Evolutionary conservation across 345 rosid species (phyloP), one percentile per base, ranked within the genome.

Genomic region (Citrus medica): DNA sequence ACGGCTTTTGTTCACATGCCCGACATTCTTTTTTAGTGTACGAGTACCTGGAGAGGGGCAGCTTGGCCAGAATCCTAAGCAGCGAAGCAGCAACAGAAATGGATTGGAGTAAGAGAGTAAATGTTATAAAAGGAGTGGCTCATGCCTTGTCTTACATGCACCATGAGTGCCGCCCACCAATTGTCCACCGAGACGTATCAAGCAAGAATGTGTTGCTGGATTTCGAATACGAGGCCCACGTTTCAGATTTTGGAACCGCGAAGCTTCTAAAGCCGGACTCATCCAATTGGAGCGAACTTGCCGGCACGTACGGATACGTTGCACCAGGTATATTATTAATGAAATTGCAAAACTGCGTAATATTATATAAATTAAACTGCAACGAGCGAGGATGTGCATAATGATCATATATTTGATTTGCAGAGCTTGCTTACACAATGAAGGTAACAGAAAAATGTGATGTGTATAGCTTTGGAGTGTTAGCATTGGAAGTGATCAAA

Each of bases 241-340:
- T 53, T 19, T 53, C 58, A 53, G 58, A 53, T 19, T 53, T 53
- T 53, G 58, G 58, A 53, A 53, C 58, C 21, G 58, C 58, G 1
- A 53, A 53, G 58, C 22, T 53, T 19, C 58, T 53, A 1, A 53
- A 53, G 58, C 4, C 22, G 22, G 58, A 53, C 58, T 53, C 58
- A 17, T 53, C 58, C 25, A 74, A 56, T n/a, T 79, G 73, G 78
- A 79, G 68, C 59, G 67, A 71, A 40, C n/a, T 79, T 27, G 78
- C 74, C 2, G 82, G 78, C 24, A 79, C 82, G 4, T 74, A 22
- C 14, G 85, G 85, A 24, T 79, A 83, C 60, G 21, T 59, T 55
- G 86, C 86, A 9, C 88, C 84, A 48, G 83, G 88, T 83, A 37
- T 60, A 60, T 60, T 3, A 22, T 42, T 56, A 46, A 46, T 46